phyloP scores from a whole-genome alignment of 306 rosid species.

The Medicago lupulina region DNA sequence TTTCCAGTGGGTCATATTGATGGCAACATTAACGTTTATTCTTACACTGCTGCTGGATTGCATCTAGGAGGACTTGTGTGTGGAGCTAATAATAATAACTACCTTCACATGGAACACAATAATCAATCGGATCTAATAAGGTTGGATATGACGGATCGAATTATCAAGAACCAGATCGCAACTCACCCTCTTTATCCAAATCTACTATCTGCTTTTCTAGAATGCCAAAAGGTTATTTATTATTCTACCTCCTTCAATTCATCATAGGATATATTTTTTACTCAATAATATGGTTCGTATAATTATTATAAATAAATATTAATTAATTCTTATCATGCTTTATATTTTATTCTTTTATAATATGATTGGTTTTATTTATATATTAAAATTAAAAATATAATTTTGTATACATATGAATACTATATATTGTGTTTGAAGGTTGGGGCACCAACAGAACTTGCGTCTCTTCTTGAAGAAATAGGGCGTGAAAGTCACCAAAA shows the following conservation, averaged over 20 bases:
- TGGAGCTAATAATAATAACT: slow-evolving; percentile 19
- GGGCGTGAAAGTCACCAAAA: slow-evolving; percentile 45
- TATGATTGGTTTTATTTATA: too few species aligned
- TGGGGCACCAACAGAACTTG: slow-evolving; percentile 81
- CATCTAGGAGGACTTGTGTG: slow-evolving; percentile 28
- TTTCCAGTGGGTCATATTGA: too few species aligned
- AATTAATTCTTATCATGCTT: too few species aligned
- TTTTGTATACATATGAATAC: not conserved
- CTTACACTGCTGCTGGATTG: not conserved
- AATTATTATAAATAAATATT: too few species aligned
- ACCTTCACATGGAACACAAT: slow-evolving; percentile 38
- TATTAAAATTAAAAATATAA: not conserved
- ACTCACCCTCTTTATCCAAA: slow-evolving; percentile 76
- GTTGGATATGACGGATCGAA: slow-evolving; percentile 41
- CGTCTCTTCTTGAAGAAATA: slow-evolving; percentile 67
- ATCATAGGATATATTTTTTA: too few species aligned
- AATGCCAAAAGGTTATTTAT: slow-evolving; percentile 69
- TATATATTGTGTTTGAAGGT: slow-evolving; percentile 51
- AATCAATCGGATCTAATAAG: slow-evolving; percentile 41
- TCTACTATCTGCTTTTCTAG: slow-evolving; percentile 68
- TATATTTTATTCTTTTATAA: too few species aligned
- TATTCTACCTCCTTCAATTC: not conserved
- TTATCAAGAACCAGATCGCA: slow-evolving; percentile 70
- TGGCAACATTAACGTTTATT: slow-evolving; percentile 19
- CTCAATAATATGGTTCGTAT: too few species aligned